A percentile compares a stretch with the other conserved stretches of the same genome.
Evolutionary conservation across 345 rosid genomes (phyloP).

Genomic region (Camelina sativa): DNA sequence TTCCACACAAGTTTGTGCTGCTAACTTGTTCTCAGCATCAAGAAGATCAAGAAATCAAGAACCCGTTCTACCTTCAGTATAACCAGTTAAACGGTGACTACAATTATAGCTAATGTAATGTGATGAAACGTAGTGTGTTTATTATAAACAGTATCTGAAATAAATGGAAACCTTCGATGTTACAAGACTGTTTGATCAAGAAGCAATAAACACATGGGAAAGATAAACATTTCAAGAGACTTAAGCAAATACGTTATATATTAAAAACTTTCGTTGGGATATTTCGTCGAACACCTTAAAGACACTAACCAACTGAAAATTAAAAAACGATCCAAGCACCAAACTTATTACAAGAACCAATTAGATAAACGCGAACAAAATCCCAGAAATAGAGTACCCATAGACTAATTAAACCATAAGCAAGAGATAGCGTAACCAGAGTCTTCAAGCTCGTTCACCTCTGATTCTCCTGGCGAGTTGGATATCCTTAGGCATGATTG

Average conservation of each 20-base stretch:
- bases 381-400: neutral
- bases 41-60: slow-evolving; percentile 45
- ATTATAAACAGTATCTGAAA: neutral
- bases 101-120: neutral
- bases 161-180: neutral
- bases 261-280: slow-evolving; percentile 11
- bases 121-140: neutral
- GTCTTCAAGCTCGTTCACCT: slow-evolving; percentile 56
- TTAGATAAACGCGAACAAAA: neutral
- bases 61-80: slow-evolving; percentile 10
- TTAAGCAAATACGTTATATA: neutral
- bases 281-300: slow-evolving; percentile 27
- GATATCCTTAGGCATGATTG: slow-evolving; percentile 63
- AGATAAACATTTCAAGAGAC: neutral
- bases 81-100: neutral
- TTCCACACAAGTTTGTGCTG: slow-evolving; percentile 45
- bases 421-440: neutral
- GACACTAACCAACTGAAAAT: slow-evolving; percentile 4
- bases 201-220: too few relatives aligned
- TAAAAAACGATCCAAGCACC: neutral
- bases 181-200: neutral
- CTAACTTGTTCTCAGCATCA: slow-evolving; percentile 43
- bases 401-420: neutral
- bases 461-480: slow-evolving; percentile 61
- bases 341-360: neutral